Evolutionary conservation across 148 eudicot genomes (phyloP), one percentile per base, ranked within the genome.

Genomic region (Fagopyrum esculentum): DNA sequence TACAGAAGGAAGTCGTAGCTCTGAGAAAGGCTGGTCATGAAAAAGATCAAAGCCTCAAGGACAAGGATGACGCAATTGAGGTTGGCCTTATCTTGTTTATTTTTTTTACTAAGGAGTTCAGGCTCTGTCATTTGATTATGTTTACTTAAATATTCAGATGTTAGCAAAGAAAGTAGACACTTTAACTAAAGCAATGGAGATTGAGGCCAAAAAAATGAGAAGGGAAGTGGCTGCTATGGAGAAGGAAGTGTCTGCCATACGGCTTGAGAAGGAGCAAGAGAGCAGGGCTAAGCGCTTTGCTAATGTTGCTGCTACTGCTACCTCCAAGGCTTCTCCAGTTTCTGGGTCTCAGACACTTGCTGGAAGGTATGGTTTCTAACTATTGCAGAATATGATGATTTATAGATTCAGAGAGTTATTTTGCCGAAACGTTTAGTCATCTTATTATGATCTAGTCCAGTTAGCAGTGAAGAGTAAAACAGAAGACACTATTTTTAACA

Each of bases 151-250:
- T 17, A 75, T 79, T 78, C 82, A 94, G 98, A 94, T 94, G 96
- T 77, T 92, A 66, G 93, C 97, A 61, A 92, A 84, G 90, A 94
- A 92, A 80, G 98, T 94, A 52, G 98, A 94, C 66, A 94, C 98
- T n/a, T 83, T 94, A 79, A 92, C 98, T 2, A 94, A 90, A 79
- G 98, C 97, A 15, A 90, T 94, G 98, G 98, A 94, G 83, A 95
- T 94, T 79, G 98, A 94, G 85, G 98, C 97, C 71, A 94, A 94
- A 83, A 94, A 92, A 87, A 92, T 94, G 98, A 87, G 98, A 81
- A 94, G 98, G 78, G 97, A 92, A 78, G 98, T 94, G 66, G 92
- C 97, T 82, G 96, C 96, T n/a, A 90, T 94, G 97, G 98, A 94
- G 86, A 94, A 94, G 81, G 98, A 94, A 86, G 98, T 94, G 75